Conservation (phyloP, 2,329 filamentous ascomycete genomes). For the Lasiodiplodia theobromae region DNA sequence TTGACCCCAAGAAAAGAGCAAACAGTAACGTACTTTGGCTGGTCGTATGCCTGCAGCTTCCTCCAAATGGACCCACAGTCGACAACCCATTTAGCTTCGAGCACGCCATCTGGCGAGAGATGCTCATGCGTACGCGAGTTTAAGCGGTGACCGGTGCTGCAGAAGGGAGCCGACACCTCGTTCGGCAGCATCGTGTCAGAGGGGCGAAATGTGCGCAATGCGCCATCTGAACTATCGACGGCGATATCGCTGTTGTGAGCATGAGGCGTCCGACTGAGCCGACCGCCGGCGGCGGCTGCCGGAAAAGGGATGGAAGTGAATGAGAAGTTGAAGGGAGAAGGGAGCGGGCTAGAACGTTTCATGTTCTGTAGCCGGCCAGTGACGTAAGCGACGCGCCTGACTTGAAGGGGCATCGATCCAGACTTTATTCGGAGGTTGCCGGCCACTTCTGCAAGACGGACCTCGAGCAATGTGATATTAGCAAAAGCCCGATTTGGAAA, state of each 20-base stretch:
- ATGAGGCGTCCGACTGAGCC: too few relatives aligned
- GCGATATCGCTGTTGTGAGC: not conserved
- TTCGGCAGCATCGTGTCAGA: not conserved
- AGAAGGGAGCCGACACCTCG: not conserved
- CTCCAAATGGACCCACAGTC: not conserved
- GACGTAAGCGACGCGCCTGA: slow-evolving; percentile 3
- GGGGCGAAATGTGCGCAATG: not conserved
- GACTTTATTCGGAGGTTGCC: not conserved
- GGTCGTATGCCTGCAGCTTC: not conserved
- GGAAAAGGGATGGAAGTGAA: not conserved
- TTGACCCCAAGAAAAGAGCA: not conserved
- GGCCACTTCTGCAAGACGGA: not conserved
- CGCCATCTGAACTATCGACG: not conserved
- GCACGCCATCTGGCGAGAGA: not conserved
- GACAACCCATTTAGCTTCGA: not conserved
- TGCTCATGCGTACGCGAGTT: not conserved
- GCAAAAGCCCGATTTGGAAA: too few relatives aligned
- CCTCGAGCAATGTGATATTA: not conserved
- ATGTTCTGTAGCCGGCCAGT: not conserved
- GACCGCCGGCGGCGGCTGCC: not conserved
- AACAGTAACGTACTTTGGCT: not conserved
- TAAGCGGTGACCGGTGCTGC: not conserved
- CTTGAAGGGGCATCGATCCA: not conserved
- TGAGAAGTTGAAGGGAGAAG: slow-evolving; percentile 16
- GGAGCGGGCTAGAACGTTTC: slow-evolving; percentile 9